Percentiles rank a stretch among this genome's conserved stretches.
Evolutionary conservation across 345 rosid species (phyloP).

Genomic region (Lepidium aucheri): DNA sequence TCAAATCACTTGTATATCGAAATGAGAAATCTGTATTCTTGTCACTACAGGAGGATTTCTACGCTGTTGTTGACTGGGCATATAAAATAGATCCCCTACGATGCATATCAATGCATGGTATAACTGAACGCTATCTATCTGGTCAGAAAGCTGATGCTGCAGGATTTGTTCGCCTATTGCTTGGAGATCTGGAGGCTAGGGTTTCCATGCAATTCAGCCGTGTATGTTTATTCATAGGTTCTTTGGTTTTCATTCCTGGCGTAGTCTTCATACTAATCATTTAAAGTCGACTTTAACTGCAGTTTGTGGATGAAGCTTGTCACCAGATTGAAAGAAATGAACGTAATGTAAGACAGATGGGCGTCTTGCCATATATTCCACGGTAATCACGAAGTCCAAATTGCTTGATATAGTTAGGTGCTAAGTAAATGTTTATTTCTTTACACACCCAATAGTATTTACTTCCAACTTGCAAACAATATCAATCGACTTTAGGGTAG

Average conservation of each 20-base stretch:
- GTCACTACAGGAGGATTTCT: constrained; percentile 78
- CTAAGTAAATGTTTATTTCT: background rate
- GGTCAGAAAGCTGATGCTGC: constrained; percentile 99
- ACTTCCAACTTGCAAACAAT: background rate
- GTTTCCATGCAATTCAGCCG: constrained; percentile 88
- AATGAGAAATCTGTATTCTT: constrained; percentile 8
- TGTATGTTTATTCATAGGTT: constrained; percentile 40
- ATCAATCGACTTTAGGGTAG: background rate
- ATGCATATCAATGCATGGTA: constrained; percentile 99
- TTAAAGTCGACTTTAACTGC: constrained; percentile 27
- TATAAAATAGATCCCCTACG: constrained; percentile 95
- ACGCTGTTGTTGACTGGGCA: constrained; percentile 99
- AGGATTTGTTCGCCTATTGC: constrained; percentile 95
- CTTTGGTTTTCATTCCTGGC: background rate
- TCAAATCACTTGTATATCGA: background rate
- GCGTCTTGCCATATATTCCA: constrained; percentile 87
- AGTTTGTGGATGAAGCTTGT: constrained; percentile 99
- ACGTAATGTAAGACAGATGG: constrained; percentile 80
- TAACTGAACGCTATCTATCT: constrained; percentile 91
- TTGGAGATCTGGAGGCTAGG: constrained; percentile 88
- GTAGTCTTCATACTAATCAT: constrained; percentile 1
- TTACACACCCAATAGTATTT: background rate
- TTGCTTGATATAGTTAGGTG: background rate
- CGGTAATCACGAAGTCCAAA: constrained; percentile 37
- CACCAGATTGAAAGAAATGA: constrained; percentile 94